A percentile compares a stretch with the other conserved stretches of the same genome.
phyloP scores from a whole-genome alignment of 2,329 filamentous ascomycete species.

The Colletotrichum lindemuthianum region DNA sequence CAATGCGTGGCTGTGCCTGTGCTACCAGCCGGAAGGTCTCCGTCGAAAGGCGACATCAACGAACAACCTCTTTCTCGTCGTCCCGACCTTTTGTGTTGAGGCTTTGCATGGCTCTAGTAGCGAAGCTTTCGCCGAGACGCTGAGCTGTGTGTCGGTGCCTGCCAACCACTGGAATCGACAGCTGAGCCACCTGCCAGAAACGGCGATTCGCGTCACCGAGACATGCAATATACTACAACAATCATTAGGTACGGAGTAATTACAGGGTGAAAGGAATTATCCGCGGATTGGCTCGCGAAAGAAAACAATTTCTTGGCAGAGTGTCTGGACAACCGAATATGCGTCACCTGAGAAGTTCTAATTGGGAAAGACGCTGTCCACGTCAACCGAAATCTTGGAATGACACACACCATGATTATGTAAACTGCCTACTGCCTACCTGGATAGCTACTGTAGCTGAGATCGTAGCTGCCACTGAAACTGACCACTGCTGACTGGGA shows the following conservation, averaged over 20 bases:
- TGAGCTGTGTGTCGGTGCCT: neutral
- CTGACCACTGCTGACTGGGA: no score
- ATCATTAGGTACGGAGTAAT: no score
- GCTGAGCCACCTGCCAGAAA: conserved; percentile 2
- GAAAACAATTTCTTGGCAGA: conserved; percentile 10
- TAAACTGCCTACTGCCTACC: no score
- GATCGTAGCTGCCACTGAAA: conserved; percentile 1
- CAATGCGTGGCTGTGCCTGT: conserved; percentile 24
- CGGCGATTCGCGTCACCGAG: conserved; percentile 8
- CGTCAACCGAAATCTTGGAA: conserved; percentile 2
- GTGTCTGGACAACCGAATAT: neutral
- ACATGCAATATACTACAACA: neutral
- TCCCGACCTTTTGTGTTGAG: no score
- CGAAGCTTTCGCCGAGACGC: conserved; percentile 26
- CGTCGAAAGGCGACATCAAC: neutral
- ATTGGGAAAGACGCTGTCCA: conserved; percentile 13
- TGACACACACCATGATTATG: no score
- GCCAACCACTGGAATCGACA: conserved; percentile 5
- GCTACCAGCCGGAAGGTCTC: neutral
- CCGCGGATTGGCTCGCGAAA: conserved; percentile 5
- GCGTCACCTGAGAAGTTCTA: conserved; percentile 16
- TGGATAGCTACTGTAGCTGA: conserved; percentile 2
- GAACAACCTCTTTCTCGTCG: no score
- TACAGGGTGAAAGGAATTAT: no score
- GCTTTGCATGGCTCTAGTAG: neutral